Evolutionary conservation across 495 filamentous ascomycete species (phyloP).

Genomic region (Chaetomidium leptoderma): DNA sequence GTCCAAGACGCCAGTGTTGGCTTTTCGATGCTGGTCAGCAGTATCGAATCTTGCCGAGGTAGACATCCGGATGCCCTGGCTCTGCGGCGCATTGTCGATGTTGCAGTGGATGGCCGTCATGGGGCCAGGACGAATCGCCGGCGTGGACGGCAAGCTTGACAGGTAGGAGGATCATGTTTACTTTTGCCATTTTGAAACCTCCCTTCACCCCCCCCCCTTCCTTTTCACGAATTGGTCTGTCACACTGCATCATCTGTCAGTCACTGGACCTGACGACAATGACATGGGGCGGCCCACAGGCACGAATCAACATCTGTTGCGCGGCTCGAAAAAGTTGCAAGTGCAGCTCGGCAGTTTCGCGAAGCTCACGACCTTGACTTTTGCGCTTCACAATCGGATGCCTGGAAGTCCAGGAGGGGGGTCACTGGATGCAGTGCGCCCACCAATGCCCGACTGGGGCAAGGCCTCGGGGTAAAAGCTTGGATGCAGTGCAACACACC

Average conservation of each 20-base stretch:
- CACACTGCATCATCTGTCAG: constrained; percentile 37
- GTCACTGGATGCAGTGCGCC: constrained; percentile 23
- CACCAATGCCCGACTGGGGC: constrained; percentile 29
- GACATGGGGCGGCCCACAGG: constrained; percentile 15
- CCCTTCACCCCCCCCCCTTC: constrained; percentile 5
- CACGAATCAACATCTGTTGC: constrained; percentile 27
- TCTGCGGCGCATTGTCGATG: constrained; percentile 65
- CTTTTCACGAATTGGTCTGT: constrained; percentile 24
- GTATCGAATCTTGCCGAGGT: constrained; percentile 64
- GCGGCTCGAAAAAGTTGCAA: constrained; percentile 25
- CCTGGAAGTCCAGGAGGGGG: constrained; percentile 1
- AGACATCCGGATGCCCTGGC: constrained; percentile 79
- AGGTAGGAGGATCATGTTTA: constrained; percentile 61
- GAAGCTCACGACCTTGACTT: constrained; percentile 7
- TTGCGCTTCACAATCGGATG: background rate
- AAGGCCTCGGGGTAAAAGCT: constrained; percentile 31
- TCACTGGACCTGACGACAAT: constrained; percentile 38
- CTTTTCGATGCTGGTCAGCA: constrained; percentile 69
- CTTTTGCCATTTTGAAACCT: constrained; percentile 20
- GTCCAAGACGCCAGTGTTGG: constrained; percentile 63
- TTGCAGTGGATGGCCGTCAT: constrained; percentile 64
- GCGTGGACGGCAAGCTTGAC: constrained; percentile 73
- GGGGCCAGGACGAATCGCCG: constrained; percentile 69
- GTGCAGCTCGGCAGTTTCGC: constrained; percentile 31
- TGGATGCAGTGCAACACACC: constrained; percentile 35